These are phyloP conservation scores for Davidsoniella neocaledoniae DNA, from an alignment of 2,329 filamentous ascomycete genomes.

Conservation along the genomic window DNA sequence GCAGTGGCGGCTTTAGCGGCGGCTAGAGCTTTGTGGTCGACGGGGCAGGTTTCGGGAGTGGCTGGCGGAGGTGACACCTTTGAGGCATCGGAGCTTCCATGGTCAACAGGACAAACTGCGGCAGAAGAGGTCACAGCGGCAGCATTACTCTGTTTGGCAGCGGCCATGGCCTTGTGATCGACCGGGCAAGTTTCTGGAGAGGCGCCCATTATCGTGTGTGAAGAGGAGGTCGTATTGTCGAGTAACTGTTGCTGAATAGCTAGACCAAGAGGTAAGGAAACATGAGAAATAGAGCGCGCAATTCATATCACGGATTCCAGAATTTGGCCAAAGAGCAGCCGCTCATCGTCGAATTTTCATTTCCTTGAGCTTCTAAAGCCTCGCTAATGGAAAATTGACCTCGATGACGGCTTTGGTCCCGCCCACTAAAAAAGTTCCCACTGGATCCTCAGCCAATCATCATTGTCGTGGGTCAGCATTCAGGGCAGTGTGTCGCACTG, in stretches of 20 bases:
- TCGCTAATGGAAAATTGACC: too few species aligned
- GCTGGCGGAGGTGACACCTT: constrained; percentile 9
- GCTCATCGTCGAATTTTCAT: not conserved
- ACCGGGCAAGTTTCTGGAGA: constrained; percentile 2
- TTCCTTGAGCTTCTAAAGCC: not conserved
- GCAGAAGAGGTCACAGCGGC: constrained; percentile 14
- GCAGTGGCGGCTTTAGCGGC: constrained; percentile 6
- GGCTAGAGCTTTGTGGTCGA: constrained; percentile 1
- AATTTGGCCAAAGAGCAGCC: too few species aligned
- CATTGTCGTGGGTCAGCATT: too few species aligned
- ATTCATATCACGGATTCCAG: too few species aligned
- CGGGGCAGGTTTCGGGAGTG: constrained; percentile 3
- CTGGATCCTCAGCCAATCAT: too few species aligned
- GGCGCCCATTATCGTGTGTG: not conserved
- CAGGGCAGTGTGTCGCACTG: too few species aligned
- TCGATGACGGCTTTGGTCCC: too few species aligned
- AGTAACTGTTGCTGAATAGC: too few species aligned
- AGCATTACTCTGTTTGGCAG: constrained; percentile 4
- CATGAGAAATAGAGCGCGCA: too few species aligned
- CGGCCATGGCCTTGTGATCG: not conserved
- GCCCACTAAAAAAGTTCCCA: too few species aligned
- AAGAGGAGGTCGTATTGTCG: too few species aligned
- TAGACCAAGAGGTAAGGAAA: too few species aligned
- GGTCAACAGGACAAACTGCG: constrained; percentile 20
- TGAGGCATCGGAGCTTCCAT: constrained; percentile 3